These are phyloP conservation scores for Rhizopus arrhizus DNA, from an alignment of 371 early-diverging fungal species.

Conservation along the genomic window DNA sequence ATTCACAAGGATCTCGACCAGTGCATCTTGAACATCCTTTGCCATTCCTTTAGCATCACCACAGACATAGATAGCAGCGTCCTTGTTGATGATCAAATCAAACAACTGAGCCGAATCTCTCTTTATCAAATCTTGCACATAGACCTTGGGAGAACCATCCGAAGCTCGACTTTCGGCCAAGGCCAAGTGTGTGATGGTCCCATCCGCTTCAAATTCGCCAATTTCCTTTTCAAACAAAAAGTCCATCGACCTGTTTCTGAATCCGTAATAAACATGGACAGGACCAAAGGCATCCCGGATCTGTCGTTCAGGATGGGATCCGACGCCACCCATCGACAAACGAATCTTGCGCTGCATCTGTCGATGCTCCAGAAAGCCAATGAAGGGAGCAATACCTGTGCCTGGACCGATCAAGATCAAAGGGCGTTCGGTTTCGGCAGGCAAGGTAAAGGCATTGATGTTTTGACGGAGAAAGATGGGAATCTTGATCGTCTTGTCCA, in stretches of 20 bases:
- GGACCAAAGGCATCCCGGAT: constrained; percentile 40
- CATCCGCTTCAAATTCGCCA: constrained; percentile 46
- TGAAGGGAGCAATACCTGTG: constrained; percentile 89
- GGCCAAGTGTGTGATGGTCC: constrained; percentile 57
- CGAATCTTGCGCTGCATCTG: constrained; percentile 48
- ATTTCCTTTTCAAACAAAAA: constrained; percentile 70
- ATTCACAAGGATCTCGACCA: constrained; percentile 67
- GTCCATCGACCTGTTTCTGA: constrained; percentile 62
- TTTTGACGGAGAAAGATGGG: constrained; percentile 64
- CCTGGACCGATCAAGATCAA: constrained; percentile 84
- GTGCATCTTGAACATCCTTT: constrained; percentile 76
- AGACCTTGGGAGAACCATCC: constrained; percentile 50
- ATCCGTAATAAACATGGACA: constrained; percentile 78
- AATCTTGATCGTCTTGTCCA: constrained; percentile 14
- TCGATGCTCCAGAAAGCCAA: constrained; percentile 78
- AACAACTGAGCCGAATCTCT: constrained; percentile 55
- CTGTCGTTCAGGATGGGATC: constrained; percentile 37
- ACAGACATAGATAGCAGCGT: constrained; percentile 82
- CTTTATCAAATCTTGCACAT: constrained; percentile 85
- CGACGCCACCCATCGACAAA: constrained; percentile 42
- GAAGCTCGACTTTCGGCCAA: constrained; percentile 67
- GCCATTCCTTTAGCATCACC: constrained; percentile 92
- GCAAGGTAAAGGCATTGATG: constrained; percentile 61
- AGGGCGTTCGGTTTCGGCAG: constrained; percentile 54
- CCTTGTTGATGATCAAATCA: constrained; percentile 59